Base-by-base conservation (phyloP, 176 grass and related monocot species). In the Pontederia paniculata region DNA sequence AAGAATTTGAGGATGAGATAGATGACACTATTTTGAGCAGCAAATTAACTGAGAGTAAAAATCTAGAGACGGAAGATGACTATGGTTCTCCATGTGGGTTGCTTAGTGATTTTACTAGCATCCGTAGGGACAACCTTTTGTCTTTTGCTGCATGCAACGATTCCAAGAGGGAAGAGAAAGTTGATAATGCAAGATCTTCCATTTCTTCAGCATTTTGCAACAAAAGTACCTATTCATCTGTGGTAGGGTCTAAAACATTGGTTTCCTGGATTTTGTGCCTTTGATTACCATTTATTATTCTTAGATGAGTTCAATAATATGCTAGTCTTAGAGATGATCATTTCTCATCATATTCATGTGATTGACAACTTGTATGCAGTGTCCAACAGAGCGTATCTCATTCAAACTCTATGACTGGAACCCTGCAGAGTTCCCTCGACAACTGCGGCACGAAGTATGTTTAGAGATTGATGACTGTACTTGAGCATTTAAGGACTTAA, bases 381-480 rank as follows among this genome's bases (percentile, higher is more conserved):
- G 78, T 67, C 89, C 89, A 50, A 95, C 89, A 72, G 89, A 85
- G 48, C 84, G 85, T 45, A 80, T 95, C 49, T 95, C 89, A 57
- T 95, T 95, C 78, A 95, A 95, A 73, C 69, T 95, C 19, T 89
- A 95, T 21, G 89, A 95, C 65, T 95, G 89, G 89, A 95, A 95
- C 74, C 89, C 85, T 57, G 89, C 89, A 50, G 89, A 95, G 70
- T 89, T 95, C 83, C 89, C 89, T 73, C 74, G 85, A 58, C 78
- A 73, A 23, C 55, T 95, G 41, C 75, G 89, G 0, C 82, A 95
- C 58, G 84, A 95, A 82, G 89, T 95, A 95, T 70, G 55, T 48
- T 25, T 17, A 10, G 4, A 53, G 9, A 53, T 18, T 53, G n/a
- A 19, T 8, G 19, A 53, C 9, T 53, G 7, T 18, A 18, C 5